Base-by-base conservation (phyloP, 495 filamentous ascomycete genomes). In the Haplographium delicatum region DNA sequence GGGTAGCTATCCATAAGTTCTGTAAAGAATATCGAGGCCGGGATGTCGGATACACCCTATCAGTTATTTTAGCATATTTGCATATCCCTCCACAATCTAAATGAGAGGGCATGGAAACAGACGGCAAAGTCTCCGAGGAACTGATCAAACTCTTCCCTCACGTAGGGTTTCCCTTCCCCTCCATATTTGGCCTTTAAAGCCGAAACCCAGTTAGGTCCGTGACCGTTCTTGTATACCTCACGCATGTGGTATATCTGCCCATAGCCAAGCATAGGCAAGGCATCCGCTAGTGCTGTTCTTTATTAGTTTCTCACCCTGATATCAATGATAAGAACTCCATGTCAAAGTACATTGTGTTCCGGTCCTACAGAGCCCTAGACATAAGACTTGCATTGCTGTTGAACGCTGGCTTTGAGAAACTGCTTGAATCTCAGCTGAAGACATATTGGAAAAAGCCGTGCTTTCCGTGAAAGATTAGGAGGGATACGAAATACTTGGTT, bases 1-100 rank as follows among this genome's bases (percentile, higher is more conserved):
- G 73, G 73, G 43, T 78, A 78, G 7, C 71, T 68, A 1, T 53
- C 57, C 19, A 79, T 66, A 11, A 73, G 50, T 34, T 73, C 67
- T 0, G 53, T 23, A 6, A 64, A 66, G 26, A 75, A 77, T 3
- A 64, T 40, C 8, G 53, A 45, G 24, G 41, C 43, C 0, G 65
- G 65, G 4, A 60, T 68, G 1, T 74, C 61, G 24, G 71, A 69
- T 24, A 64, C 57, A 51, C 59, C 59, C 50, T 73, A 53, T 5
- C 70, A 68, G 13, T 76, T 51, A 2, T 78, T 11, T 7, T 59
- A 7, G 9, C 15, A 49, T 51, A 4, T 68, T 53, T 24, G 47
- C 31, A 25, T 39, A 13, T 20, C 60, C 37, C n/a, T n/a, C n/a
- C n/a, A n/a, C n/a, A n/a, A n/a, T n/a, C n/a, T n/a, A n/a, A 10